Evolutionary conservation across 495 filamentous ascomycete species (phyloP), one percentile per base, ranked within the genome.

Genomic region (Hypoxylon perforatum): DNA sequence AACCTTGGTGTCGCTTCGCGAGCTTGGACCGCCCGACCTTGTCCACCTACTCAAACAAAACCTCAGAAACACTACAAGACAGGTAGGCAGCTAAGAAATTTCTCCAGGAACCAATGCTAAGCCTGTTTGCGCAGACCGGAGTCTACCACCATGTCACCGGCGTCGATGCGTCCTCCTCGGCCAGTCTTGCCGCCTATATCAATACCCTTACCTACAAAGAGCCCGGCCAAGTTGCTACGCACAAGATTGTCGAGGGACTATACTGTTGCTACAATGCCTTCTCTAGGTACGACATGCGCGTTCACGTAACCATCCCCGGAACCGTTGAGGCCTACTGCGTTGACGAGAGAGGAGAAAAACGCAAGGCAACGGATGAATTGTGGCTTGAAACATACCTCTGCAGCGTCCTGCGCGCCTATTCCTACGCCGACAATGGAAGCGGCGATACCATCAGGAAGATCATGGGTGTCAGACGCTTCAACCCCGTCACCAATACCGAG

Each of bases 261-360:
- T 98, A 97, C 77, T 98, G 95, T 80, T 99, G 96, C 79, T 99
- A 99, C 83, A 99, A 99, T 92, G 95, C 95, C 65, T 98, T 99
- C 80, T 98, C 95, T 9, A 87, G 96, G 59, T 84, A 97, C 36
- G 95, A 99, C 73, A 98, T 99, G 96, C 93, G 95, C 42, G 94
- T 99, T 18, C 92, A 97, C 69, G 95, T 97, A 23, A 93, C 92
- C 57, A 97, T 98, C 68, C 95, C 95, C 28, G 95, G 95, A 52
- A 92, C 90, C 18, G 92, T 99, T 36, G 94, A 98, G 77, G 91
- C 91, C 72, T 97, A 97, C 77, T 97, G 94, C 75, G 90, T 99
- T 61, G 94, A 99, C 76, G 94, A 99, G 78, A 87, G 93, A 59
- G 96, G 95, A 54, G 93, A 97, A 70, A 97, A 95, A 78, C 86